A percentile compares a stretch with the other conserved stretches of the same genome.
These are phyloP conservation scores for Colletotrichum costaricense DNA, from an alignment of 2,329 filamentous ascomycete genomes.

Conservation along the genomic window DNA sequence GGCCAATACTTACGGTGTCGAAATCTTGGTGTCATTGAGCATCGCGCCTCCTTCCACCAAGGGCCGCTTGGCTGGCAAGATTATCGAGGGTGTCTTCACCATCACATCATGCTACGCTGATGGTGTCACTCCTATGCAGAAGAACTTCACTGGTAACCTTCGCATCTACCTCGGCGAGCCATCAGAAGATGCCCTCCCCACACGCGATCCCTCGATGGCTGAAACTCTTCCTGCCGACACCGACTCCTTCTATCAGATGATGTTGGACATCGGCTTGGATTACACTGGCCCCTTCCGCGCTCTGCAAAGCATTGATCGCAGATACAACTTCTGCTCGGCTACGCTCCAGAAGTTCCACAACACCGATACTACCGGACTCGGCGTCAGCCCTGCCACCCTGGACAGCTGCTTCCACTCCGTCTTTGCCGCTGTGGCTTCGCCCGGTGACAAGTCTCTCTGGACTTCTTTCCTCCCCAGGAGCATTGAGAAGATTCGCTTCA, in stretches of 20 bases:
- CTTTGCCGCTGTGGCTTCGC: conserved; percentile 46
- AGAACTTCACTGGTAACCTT: conserved; percentile 37
- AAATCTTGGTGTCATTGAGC: conserved; percentile 39
- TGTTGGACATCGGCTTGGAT: conserved; percentile 37
- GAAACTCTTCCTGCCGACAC: conserved; percentile 36
- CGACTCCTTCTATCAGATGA: conserved; percentile 37
- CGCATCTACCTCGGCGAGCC: conserved; percentile 38
- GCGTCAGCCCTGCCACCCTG: conserved; percentile 48
- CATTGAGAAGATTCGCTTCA: conserved; percentile 39
- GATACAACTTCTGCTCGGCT: conserved; percentile 33
- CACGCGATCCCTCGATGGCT: conserved; percentile 34
- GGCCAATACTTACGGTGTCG: conserved; percentile 37
- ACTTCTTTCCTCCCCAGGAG: conserved; percentile 44
- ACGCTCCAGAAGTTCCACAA: conserved; percentile 42
- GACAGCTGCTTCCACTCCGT: conserved; percentile 50
- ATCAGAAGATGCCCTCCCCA: conserved; percentile 33
- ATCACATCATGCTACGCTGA: conserved; percentile 35
- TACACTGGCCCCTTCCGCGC: conserved; percentile 38
- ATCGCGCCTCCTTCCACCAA: conserved; percentile 34
- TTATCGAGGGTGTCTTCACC: conserved; percentile 33
- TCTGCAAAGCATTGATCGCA: conserved; percentile 34
- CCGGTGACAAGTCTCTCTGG: conserved; percentile 47
- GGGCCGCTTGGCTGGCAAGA: conserved; percentile 20
- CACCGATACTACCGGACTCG: conserved; percentile 21
- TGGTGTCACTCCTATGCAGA: conserved; percentile 31